Evolutionary conservation across 148 eudicot genomes (phyloP), one percentile per base, ranked within the genome.

Genomic region (Euryodendron excelsum): DNA sequence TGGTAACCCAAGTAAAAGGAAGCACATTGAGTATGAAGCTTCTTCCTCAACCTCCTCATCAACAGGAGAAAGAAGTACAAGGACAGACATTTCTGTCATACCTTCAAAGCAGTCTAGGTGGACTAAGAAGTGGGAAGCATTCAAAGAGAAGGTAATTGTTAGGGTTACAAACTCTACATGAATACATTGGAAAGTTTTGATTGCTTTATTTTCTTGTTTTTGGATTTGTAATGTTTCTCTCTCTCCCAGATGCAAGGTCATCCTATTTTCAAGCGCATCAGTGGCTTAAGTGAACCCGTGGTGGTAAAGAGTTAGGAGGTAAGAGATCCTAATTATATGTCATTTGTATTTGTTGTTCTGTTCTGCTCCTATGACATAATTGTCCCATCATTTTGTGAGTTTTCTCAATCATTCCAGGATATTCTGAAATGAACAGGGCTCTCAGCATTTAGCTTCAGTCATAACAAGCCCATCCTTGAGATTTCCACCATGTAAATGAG

Each of bases 291-390:
- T 78, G 94, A 96, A 79, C 99, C 99, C 63, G 94, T 90, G 36
- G 87, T 91, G 83, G 77, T 52, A 23, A 95, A 91, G 87, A 84
- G 94, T 83, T 94, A 96, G 80, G 99, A 96, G 99, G 99, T 96
- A 88, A 50, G 41, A 39, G 21, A 48, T 64, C 27, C 69, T 61
- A 12, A 5, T 11, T 11, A 66, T 15, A 18, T 77, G 21, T 3
- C n/a, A 48, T 34, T 47, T 76, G 1, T 11, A 12, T 63, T 44
- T 44, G 10, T 41, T 41, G 45, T 5, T 5, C 15, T 1, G 64
- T 20, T 31, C 47, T 47, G 23, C 41, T 31, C 65, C 13, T 21
- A 30, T 21, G 10, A 28, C 59, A 45, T 78, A 12, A 21, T 69
- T 48, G 50, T 70, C 13, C 2, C 44, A 34, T 53, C 21, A 3